Evolutionary conservation across 768 basidiomycete species (phyloP).

Genomic region (Hypholoma sublateritium): DNA sequence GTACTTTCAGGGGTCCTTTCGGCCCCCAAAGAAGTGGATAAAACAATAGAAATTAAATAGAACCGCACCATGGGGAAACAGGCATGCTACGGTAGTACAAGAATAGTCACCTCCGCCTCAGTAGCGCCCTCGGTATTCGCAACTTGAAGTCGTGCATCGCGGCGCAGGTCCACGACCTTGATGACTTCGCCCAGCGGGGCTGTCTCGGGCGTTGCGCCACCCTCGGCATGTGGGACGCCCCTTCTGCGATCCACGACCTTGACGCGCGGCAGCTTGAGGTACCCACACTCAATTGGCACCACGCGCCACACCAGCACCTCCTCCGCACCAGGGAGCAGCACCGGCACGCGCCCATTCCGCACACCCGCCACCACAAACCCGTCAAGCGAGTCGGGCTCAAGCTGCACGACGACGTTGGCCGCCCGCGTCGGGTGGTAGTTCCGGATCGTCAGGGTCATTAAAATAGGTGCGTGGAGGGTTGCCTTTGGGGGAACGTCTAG

Average conservation of each 20-base stretch:
- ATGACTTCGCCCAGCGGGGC: conserved; percentile 48
- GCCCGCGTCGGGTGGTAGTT: conserved; percentile 65
- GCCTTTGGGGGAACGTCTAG: conserved; percentile 63
- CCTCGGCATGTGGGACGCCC: conserved; percentile 25
- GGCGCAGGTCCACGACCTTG: conserved; percentile 52
- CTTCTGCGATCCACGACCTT: conserved; percentile 55
- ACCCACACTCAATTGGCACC: conserved; percentile 75
- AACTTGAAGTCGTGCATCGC: conserved; percentile 34
- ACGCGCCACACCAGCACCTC: conserved; percentile 65
- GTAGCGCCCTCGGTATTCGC: conserved; percentile 7
- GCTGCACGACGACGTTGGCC: conserved; percentile 66
- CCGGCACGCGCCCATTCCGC: conserved; percentile 61
- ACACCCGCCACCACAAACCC: conserved; percentile 84
- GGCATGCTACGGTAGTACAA: conserved; percentile 30
- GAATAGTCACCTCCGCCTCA: conserved; percentile 26
- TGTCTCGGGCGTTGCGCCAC: conserved; percentile 39
- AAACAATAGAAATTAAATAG: not conserved
- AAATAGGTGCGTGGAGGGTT: conserved; percentile 59
- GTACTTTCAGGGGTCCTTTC: no score
- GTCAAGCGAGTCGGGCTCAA: conserved; percentile 68
- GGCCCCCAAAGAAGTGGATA: not conserved
- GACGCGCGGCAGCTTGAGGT: conserved; percentile 60
- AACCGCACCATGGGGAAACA: not conserved
- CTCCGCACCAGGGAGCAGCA: conserved; percentile 74
- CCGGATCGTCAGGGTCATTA: conserved; percentile 59